Base-by-base conservation (phyloP, 768 basidiomycete species). In the Lepiota brunneoincarnata region DNA sequence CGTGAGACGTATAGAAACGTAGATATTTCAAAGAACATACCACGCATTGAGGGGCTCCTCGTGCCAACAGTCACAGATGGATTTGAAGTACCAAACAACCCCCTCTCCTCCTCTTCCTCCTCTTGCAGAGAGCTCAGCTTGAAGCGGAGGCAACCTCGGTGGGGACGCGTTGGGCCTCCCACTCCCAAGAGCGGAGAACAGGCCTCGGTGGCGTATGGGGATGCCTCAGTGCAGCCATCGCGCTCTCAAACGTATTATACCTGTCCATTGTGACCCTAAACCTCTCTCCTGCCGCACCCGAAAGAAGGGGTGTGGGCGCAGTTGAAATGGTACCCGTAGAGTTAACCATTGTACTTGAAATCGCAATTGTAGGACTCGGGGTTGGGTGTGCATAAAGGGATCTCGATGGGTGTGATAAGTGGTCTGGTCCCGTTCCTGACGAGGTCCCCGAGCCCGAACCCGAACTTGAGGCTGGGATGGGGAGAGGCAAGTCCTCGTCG, bases 191-290 rank as follows among this genome's bases (percentile, higher is more conserved):
- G 6, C 28, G 14, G 39, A 14, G 5, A 9, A 17, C 9, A 21
- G 31, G 42, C 28, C 50, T 51, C 17, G 50, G 40, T 12, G 28
- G 40, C 6, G 24, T 28, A 42, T 28, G 40, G 18, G 51, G 51
- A 44, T 41, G 38, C 43, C 52, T 46, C 23, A 54, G 20, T 18
- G 44, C 52, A 28, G 52, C 52, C 36, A 54, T 54, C 23, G 35
- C 43, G 39, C 36, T 46, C 23, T 54, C 52, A 39, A 54, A 54
- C 23, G 36, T 38, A 45, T 37, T 46, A 54, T 46, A 54, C 18
- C 52, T 45, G 44, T 54, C 44, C 52, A 54, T 54, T 14, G 52
- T 47, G 2, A 37, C 52, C 34, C 52, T 45, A 20, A 46, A 54
- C 17, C 52, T 37, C 2, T 54, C 52, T 24, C 38, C 44, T 26